A percentile compares a stretch with the other conserved stretches of the same genome.
Evolutionary conservation across 345 rosid genomes (phyloP).

Genomic region (Citrus reticulata): DNA sequence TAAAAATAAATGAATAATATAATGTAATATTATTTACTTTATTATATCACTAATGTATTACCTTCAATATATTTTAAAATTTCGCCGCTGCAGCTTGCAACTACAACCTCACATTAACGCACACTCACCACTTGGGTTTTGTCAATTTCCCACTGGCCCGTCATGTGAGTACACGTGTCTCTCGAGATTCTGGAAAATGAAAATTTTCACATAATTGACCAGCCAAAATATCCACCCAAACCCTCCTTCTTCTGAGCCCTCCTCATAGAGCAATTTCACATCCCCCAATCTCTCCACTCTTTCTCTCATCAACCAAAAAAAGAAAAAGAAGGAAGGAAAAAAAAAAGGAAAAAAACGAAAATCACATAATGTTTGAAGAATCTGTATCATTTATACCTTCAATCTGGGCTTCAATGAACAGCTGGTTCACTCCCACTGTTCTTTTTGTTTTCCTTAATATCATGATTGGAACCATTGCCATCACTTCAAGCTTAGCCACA

Average conservation of each 20-base stretch:
- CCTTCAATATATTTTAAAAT: too few relatives aligned
- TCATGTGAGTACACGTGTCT: neutral
- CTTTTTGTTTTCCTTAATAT: constrained; percentile 73
- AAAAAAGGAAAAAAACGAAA: neutral
- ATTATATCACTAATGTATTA: too few relatives aligned
- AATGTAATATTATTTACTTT: too few relatives aligned
- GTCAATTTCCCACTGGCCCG: constrained; percentile 1
- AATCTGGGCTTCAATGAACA: constrained; percentile 57
- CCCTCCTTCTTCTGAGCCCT: neutral
- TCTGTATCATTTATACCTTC: constrained; percentile 42
- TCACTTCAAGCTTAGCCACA: constrained; percentile 51
- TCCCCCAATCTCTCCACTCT: neutral
- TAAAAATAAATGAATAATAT: too few relatives aligned
- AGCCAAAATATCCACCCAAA: neutral
- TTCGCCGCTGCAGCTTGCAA: neutral
- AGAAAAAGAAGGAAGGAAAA: too few relatives aligned
- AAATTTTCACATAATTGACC: neutral
- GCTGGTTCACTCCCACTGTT: constrained; percentile 77
- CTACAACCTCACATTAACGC: constrained; percentile 1
- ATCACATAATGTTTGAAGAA: constrained; percentile 40
- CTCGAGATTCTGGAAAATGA: neutral
- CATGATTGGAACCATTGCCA: constrained; percentile 64
- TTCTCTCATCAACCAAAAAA: neutral
- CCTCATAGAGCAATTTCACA: neutral
- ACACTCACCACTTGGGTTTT: constrained; percentile 2